Base-by-base conservation (phyloP, 1,284 basidiomycete species). In the Pseudozyma hubeiensis region DNA sequence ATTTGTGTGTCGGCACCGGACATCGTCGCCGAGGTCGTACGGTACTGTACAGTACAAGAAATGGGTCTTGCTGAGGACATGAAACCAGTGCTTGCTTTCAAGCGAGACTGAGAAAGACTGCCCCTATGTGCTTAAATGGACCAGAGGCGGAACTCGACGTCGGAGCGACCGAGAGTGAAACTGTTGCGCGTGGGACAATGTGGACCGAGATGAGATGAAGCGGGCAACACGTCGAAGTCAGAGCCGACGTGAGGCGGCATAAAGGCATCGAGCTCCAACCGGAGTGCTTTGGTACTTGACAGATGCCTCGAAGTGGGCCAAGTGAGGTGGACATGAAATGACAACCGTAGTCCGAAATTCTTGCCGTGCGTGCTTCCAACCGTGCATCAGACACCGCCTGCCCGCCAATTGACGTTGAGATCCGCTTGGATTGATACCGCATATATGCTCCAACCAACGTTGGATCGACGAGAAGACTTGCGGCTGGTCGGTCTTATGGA, bases 181-280 rank as follows among this genome's bases (percentile, higher is more conserved):
- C 48, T 44, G 46, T 43, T 40, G 13, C 24, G n/a, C 35, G 65
- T 63, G 60, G 55, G 59, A 57, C 51, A 29, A 46, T 4, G 9
- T 33, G 5, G 19, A 49, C 24, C 46, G 55, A 68, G 53, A 68
- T 68, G 65, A 68, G 52, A 40, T 19, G 5, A 24, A 17, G 7
- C 17, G n/a, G 31, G 11, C 49, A 48, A 17, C 40, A 43, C 37
- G 39, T 57, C 40, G 45, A 47, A 50, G 39, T 16, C 49, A 51
- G 3, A 11, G 8, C 19, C 35, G 49, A 39, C n/a, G 41, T 39
- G 24, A 16, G 16, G 2, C 29, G 9, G n/a, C 9, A 3, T 9
- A 24, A 4, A 24, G 24, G 24, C 24, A 24, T 1, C 24, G 24
- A 24, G 24, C 2, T 24, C 4, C 24, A 24, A 24, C 24, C 24